Conservation (phyloP, 1,284 basidiomycete genomes). For the Fomitopsis palustris region DNA sequence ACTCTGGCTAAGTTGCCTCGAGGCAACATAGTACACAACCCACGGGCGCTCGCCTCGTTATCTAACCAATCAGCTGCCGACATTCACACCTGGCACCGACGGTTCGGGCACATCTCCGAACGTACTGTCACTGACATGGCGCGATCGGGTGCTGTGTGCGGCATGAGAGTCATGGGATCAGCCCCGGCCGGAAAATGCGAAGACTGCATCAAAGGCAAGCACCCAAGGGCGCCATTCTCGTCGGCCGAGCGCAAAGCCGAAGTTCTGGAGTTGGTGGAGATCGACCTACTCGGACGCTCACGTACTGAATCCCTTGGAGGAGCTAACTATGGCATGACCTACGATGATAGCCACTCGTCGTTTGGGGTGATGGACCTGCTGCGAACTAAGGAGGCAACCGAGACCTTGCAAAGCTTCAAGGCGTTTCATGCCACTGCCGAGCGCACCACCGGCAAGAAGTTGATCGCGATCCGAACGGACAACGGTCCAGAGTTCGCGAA, state of each 20-base stretch:
- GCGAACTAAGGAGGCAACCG: slow-evolving; percentile 17
- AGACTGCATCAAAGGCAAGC: slow-evolving; percentile 31
- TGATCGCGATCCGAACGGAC: neutral
- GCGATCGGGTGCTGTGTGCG: neutral
- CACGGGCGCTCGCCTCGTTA: too few species aligned
- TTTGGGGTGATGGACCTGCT: slow-evolving; percentile 16
- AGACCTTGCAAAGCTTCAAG: slow-evolving; percentile 15
- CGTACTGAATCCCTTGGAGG: slow-evolving; percentile 18
- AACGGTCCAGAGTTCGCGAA: slow-evolving; percentile 10
- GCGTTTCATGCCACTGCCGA: slow-evolving; percentile 16
- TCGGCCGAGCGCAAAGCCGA: slow-evolving; percentile 19
- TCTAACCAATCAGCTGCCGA: neutral
- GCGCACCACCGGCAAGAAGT: neutral
- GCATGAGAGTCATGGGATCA: neutral
- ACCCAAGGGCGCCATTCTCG: slow-evolving; percentile 24
- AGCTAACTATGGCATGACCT: slow-evolving; percentile 18
- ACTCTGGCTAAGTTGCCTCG: neutral
- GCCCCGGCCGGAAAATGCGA: slow-evolving; percentile 6
- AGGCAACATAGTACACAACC: too few species aligned
- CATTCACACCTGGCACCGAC: neutral
- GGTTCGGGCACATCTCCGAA: neutral
- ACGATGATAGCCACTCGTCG: slow-evolving; percentile 20
- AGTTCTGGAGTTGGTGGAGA: slow-evolving; percentile 27
- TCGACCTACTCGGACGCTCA: slow-evolving; percentile 33
- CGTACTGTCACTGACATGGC: neutral